Percentiles rank a stretch among this genome's conserved stretches.
phyloP scores from a whole-genome alignment of 192 early-diverging fungal genomes.

The Umbelopsis vinacea region DNA sequence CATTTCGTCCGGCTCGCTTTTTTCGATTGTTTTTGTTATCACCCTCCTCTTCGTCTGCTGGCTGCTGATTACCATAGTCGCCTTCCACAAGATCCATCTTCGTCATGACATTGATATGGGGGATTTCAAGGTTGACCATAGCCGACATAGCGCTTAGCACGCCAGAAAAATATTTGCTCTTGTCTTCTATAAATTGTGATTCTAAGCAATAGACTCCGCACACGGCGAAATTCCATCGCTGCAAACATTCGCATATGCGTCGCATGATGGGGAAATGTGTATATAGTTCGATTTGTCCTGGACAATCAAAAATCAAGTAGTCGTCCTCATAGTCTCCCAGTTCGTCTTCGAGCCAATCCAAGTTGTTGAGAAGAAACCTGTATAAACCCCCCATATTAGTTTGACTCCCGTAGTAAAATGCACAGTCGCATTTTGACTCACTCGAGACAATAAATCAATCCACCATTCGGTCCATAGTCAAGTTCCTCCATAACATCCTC shows the following conservation, averaged over 20 bases:
- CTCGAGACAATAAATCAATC: constrained; percentile 96
- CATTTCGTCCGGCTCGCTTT: constrained; percentile 21
- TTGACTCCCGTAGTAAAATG: too few relatives aligned
- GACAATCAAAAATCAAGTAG: constrained; percentile 97
- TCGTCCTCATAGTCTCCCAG: constrained; percentile 92
- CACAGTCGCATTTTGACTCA: constrained; percentile 30
- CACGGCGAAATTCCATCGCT: constrained; percentile 77
- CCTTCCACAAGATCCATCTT: constrained; percentile 91
- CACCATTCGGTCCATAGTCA: constrained; percentile 97
- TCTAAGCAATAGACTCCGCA: constrained; percentile 95
- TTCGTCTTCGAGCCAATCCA: constrained; percentile 97
- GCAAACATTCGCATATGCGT: constrained; percentile 70
- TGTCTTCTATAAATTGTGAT: constrained; percentile 94
- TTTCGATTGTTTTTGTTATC: constrained; percentile 34
- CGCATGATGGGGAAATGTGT: constrained; percentile 98
- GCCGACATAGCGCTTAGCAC: constrained; percentile 94
- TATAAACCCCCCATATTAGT: neutral
- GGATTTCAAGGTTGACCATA: constrained; percentile 97
- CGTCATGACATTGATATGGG: constrained; percentile 97
- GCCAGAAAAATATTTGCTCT: constrained; percentile 95
- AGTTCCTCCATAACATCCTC: constrained; percentile 99
- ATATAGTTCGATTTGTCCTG: constrained; percentile 98
- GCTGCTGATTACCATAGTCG: constrained; percentile 34
- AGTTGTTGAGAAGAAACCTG: constrained; percentile 87
- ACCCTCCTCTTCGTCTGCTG: constrained; percentile 42